Evolutionary conservation across 192 early-diverging fungal genomes (phyloP), one percentile per base, ranked within the genome.

Genomic region (Backusella mclennaniae): DNA sequence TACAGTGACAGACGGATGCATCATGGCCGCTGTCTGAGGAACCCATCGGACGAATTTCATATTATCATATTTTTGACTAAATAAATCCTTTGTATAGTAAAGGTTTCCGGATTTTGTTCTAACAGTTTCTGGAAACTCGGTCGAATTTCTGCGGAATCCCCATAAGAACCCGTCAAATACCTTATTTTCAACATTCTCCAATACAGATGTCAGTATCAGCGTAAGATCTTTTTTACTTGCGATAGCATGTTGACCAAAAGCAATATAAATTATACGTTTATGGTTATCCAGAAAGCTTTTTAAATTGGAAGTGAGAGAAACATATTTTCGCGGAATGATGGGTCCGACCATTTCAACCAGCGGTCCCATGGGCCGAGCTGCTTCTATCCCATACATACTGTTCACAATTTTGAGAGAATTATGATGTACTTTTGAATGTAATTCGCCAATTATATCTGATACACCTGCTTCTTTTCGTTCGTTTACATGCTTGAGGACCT

Each of bases 81-180:
- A 69, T 23, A 69, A 38, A 26, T 69, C 38, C 12, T 69, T 12
- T 23, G n/a, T 39, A 36, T 35, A 69, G 12, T 69, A 69, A 41
- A 21, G 11, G 12, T 38, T 35, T 21, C 38, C 38, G 11, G 21
- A 41, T 23, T 23, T 69, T 38, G 66, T 67, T 67, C 8, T 35
- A 6, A 69, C 38, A 14, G 21, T 39, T 21, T 69, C 19, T 23
- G 68, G 68, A 36, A 41, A 41, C 12, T 38, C n/a, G 3, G n/a
- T 38, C 39, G n/a, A 21, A 69, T 36, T 38, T 12, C 35, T n/a
- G 21, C 35, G 17, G 12, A 63, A 14, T 0, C 76, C 59, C 84
- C 84, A 85, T 21, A 85, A 66, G 8, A 83, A 67, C 0, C 81
- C 83, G 67, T 83, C 83, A 56, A 76, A 19, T 23, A 68, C 67